Conservation (phyloP, 768 basidiomycete species). For the Calocybe indica region DNA sequence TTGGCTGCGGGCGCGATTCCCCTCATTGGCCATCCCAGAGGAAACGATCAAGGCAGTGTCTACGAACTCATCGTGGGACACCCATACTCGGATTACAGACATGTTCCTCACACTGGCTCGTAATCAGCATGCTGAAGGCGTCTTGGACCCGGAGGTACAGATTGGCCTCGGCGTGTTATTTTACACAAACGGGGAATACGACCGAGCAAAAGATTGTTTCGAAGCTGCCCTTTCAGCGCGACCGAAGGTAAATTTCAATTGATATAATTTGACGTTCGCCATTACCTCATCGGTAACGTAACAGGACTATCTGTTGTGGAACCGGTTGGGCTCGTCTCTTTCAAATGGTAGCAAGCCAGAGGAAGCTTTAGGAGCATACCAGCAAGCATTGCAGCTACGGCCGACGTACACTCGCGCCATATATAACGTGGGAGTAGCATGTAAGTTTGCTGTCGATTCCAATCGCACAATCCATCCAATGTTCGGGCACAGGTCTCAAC, state of each 20-base stretch:
- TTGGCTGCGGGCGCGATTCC: slow-evolving; percentile 72
- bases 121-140: slow-evolving; percentile 65
- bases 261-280: background rate
- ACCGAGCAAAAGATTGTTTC: slow-evolving; percentile 91
- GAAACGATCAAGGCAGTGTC: slow-evolving; percentile 49
- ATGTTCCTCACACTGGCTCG: slow-evolving; percentile 80
- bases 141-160: slow-evolving; percentile 87
- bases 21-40: slow-evolving; percentile 45
- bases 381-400: slow-evolving; percentile 82
- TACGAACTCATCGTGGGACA: slow-evolving; percentile 70
- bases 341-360: slow-evolving; percentile 95
- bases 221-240: slow-evolving; percentile 75
- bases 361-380: slow-evolving; percentile 85
- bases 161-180: slow-evolving; percentile 90
- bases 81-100: slow-evolving; percentile 74
- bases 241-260: slow-evolving; percentile 42
- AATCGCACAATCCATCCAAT: background rate
- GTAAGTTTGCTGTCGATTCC: slow-evolving; percentile 39
- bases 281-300: slow-evolving; percentile 12
- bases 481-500: slow-evolving; percentile 65
- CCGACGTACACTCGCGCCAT: slow-evolving; percentile 97
- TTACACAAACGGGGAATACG: slow-evolving; percentile 84
- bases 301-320: slow-evolving; percentile 93
- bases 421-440: slow-evolving; percentile 97
- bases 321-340: slow-evolving; percentile 87